A percentile compares a stretch with the other conserved stretches of the same genome.
Evolutionary conservation across 2,329 filamentous ascomycete genomes (phyloP).

Genomic region (Blastomyces parvus): DNA sequence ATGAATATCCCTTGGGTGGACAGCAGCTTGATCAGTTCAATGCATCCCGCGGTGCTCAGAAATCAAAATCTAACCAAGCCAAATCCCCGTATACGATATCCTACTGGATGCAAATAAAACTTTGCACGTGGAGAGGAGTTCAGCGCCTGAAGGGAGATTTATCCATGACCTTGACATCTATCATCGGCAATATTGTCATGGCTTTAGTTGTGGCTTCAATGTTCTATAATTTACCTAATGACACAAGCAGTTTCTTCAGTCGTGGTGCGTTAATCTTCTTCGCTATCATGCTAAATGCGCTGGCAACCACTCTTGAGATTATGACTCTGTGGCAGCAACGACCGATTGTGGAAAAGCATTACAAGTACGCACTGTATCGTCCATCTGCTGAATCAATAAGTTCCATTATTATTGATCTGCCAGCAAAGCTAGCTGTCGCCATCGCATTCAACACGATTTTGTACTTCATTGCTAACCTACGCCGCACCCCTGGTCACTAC

Average conservation of each 20-base stretch:
- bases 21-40: conserved; percentile 14
- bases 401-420: conserved; percentile 78
- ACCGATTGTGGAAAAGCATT: conserved; percentile 84
- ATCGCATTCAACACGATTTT: conserved; percentile 69
- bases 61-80: conserved; percentile 43
- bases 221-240: conserved; percentile 63
- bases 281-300: conserved; percentile 76
- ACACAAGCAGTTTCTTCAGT: conserved; percentile 65
- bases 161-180: conserved; percentile 58
- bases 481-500: conserved; percentile 63
- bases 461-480: conserved; percentile 81
- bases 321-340: conserved; percentile 79
- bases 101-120: conserved; percentile 60
- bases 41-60: conserved; percentile 33
- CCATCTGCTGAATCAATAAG: conserved; percentile 67
- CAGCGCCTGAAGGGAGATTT: conserved; percentile 67
- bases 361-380: conserved; percentile 79
- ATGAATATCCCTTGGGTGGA: conserved; percentile 31
- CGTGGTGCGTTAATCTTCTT: conserved; percentile 79
- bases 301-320: conserved; percentile 69
- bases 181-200: conserved; percentile 62
- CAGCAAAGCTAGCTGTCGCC: conserved; percentile 64
- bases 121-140: conserved; percentile 76
- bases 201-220: conserved; percentile 69
- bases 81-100: conserved; percentile 79